Conservation (phyloP, 2,329 filamentous ascomycete genomes). For the Cercospora sp. region DNA sequence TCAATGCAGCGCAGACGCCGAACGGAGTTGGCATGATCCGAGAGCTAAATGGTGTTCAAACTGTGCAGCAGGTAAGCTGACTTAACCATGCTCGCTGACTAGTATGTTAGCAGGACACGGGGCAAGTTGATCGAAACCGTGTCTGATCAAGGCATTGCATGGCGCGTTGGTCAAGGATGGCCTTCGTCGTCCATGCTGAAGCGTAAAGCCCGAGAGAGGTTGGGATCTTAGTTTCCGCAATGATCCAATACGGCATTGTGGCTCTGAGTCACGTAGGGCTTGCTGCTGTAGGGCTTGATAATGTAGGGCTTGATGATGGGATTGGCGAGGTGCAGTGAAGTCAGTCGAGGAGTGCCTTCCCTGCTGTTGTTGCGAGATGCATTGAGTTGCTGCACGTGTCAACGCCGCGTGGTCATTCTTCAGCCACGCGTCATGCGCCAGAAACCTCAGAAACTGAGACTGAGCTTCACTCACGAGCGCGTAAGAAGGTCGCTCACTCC, state of each 20-base stretch:
- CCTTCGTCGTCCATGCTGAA: background rate
- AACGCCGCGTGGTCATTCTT: constrained; percentile 1
- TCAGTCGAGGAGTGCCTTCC: background rate
- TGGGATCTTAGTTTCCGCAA: background rate
- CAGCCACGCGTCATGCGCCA: background rate
- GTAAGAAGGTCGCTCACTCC: background rate
- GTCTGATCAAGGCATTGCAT: background rate
- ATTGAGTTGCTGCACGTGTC: background rate
- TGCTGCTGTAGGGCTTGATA: background rate
- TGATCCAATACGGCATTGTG: background rate
- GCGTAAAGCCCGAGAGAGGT: background rate
- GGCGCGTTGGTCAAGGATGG: background rate
- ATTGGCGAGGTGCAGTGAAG: background rate
- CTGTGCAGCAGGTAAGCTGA: background rate
- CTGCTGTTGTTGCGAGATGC: background rate
- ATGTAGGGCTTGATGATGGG: background rate
- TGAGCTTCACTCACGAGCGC: background rate
- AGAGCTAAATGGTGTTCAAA: background rate
- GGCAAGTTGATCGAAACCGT: background rate
- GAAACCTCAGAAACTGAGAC: background rate
- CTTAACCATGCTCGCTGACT: background rate
- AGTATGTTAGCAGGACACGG: too few relatives aligned
- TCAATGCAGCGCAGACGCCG: too few relatives aligned
- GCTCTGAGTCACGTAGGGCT: background rate
- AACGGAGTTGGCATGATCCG: background rate